Conservation (phyloP, 1,284 basidiomycete genomes). For the Entoloma clypeatum region DNA sequence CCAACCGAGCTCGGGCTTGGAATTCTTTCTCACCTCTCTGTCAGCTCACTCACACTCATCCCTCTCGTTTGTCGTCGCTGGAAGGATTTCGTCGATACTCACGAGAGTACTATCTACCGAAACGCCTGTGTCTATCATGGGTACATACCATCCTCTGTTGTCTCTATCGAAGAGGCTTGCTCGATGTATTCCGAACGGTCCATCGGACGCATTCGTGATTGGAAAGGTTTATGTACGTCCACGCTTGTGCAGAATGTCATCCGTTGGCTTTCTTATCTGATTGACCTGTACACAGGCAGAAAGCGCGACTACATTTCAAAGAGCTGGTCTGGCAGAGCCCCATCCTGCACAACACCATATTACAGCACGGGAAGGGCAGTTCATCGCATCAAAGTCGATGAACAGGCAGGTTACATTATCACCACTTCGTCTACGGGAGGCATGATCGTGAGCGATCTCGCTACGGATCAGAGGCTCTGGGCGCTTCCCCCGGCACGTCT, state of each 20-base stretch:
- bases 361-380: slow-evolving; percentile 36
- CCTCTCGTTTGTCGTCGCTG: slow-evolving; percentile 40
- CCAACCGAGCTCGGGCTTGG: slow-evolving; percentile 44
- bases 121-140: slow-evolving; percentile 47
- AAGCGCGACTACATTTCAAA: slow-evolving; percentile 41
- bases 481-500: slow-evolving; percentile 42
- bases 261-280: neutral
- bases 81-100: slow-evolving; percentile 39
- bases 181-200: slow-evolving; percentile 27
- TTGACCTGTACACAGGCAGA: slow-evolving; percentile 35
- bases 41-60: slow-evolving; percentile 37
- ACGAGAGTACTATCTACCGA: slow-evolving; percentile 49
- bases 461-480: slow-evolving; percentile 51
- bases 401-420: slow-evolving; percentile 52
- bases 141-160: slow-evolving; percentile 33
- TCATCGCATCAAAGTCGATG: slow-evolving; percentile 74
- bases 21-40: slow-evolving; percentile 42
- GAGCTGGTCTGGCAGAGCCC: slow-evolving; percentile 53
- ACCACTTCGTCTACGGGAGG: slow-evolving; percentile 53
- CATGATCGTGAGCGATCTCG: slow-evolving; percentile 50
- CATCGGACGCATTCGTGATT: slow-evolving; percentile 34
- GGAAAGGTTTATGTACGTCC: slow-evolving; percentile 63
- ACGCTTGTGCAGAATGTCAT: too few relatives aligned
- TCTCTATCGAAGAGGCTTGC: slow-evolving; percentile 30
- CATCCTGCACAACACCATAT: slow-evolving; percentile 35